Base-by-base conservation (phyloP, 208 protist species). In the Trypanosoma brucei region DNA sequence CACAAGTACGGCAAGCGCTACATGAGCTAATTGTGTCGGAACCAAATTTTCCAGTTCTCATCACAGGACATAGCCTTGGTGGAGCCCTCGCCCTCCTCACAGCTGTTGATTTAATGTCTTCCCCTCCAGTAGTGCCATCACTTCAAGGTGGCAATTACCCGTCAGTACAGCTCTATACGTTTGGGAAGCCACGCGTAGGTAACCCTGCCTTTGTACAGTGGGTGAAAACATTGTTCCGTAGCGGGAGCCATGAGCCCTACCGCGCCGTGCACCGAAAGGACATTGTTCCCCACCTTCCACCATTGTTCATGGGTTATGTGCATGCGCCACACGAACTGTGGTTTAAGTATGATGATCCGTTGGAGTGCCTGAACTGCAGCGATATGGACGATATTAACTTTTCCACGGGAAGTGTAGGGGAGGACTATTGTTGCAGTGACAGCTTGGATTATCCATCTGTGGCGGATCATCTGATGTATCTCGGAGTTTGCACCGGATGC, bases 21-120 rank as follows among this genome's bases (percentile, higher is more conserved):
- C 49, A 68, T 42, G 5, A 38, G 37, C 72, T 91, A 49, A 67
- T 63, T 3, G 42, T 0, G 3, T 30, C 30, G 14, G 66, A 86
- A 66, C 81, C 72, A 5, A 38, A 5, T 49, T 76, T 75, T 55
- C 52, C 42, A 2, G n/a, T 88, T 13, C 65, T 91, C 60, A 34
- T 93, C 57, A 88, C 84, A 1, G 87, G 87, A 2, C 87, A 93
- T 78, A 87, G 78, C 4, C 70, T 93, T 22, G 87, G 87, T 46
- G 87, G 71, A n/a, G 87, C 87, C 4, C 60, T 91, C 3, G 84
- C 87, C 3, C 7, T 73, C 11, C 60, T 91, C 11, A 53, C 62
- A 13, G 79, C 81, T 1, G 45, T 79, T 4, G 79, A 91, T 38
- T 6, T 88, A 38, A 57, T 36, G 31, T 40, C 45, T 35, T 14